These are phyloP conservation scores for Venturiaceae sp. DNA, from an alignment of 2,329 filamentous ascomycete species.

Conservation along the genomic window DNA sequence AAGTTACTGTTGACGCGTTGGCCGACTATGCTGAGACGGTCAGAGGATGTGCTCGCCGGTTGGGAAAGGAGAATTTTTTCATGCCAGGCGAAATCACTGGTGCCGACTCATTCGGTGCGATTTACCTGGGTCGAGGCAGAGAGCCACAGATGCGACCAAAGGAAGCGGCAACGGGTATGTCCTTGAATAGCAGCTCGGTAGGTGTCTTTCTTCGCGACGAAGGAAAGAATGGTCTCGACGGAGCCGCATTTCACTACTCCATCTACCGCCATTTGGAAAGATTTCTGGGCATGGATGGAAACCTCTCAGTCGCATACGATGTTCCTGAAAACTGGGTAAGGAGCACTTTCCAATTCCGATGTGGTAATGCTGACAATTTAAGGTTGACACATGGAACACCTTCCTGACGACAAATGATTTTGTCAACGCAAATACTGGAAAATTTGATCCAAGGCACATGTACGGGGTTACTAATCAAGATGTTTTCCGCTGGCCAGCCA, in stretches of 20 bases:
- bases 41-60: conserved; percentile 25
- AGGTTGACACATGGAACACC: conserved; percentile 38
- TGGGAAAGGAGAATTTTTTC: conserved; percentile 54
- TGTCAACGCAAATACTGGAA: conserved; percentile 47
- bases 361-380: neutral
- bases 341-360: neutral
- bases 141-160: conserved; percentile 33
- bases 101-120: conserved; percentile 48
- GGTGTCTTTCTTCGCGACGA: conserved; percentile 41
- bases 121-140: conserved; percentile 51
- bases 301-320: conserved; percentile 44
- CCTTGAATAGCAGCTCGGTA: conserved; percentile 28
- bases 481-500: conserved; percentile 53
- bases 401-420: conserved; percentile 50
- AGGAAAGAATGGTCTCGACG: conserved; percentile 44
- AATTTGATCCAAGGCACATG: conserved; percentile 55
- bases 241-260: conserved; percentile 52
- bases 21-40: conserved; percentile 18
- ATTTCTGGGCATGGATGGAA: conserved; percentile 51
- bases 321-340: conserved; percentile 38
- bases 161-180: conserved; percentile 34
- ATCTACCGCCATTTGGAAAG: conserved; percentile 49
- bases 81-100: conserved; percentile 54
- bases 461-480: conserved; percentile 58
- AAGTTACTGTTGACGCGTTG: conserved; percentile 50